Evolutionary conservation across 768 basidiomycete species (phyloP).

Genomic region (Auriscalpium microsporum): DNA sequence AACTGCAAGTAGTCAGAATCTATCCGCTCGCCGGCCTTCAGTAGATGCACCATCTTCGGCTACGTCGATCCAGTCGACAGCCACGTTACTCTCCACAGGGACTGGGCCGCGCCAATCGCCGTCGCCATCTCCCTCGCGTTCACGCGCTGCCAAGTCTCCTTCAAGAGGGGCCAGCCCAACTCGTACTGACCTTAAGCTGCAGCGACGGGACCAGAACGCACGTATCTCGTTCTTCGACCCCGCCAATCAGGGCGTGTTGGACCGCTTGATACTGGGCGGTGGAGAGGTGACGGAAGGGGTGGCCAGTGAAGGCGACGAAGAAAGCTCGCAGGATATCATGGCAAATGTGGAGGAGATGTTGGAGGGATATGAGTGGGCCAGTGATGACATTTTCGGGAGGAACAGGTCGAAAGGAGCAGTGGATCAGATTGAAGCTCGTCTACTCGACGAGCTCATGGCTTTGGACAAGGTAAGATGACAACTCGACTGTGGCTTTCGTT

Average conservation of each 20-base stretch:
- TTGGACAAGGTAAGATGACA: slow-evolving; percentile 69
- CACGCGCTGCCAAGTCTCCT: background rate
- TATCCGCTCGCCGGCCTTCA: slow-evolving; percentile 7
- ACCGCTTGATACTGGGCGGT: slow-evolving; percentile 51
- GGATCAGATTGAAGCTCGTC: slow-evolving; percentile 84
- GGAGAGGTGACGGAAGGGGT: slow-evolving; percentile 17
- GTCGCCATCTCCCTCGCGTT: slow-evolving; percentile 6
- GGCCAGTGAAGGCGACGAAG: slow-evolving; percentile 40
- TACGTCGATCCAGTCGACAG: slow-evolving; percentile 2
- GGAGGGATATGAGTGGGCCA: slow-evolving; percentile 96
- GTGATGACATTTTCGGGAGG: slow-evolving; percentile 62
- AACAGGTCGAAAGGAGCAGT: slow-evolving; percentile 65
- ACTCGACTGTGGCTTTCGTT: background rate
- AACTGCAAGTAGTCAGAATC: slow-evolving; percentile 1
- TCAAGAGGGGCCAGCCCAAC: slow-evolving; percentile 5
- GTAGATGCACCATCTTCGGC: slow-evolving; percentile 9
- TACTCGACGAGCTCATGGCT: slow-evolving; percentile 85
- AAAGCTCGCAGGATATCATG: slow-evolving; percentile 73
- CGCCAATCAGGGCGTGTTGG: slow-evolving; percentile 62
- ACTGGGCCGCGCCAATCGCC: slow-evolving; percentile 4
- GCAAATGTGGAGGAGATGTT: slow-evolving; percentile 96
- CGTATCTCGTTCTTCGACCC: slow-evolving; percentile 81
- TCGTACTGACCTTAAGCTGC: slow-evolving; percentile 23
- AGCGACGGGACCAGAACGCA: slow-evolving; percentile 55
- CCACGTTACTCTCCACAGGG: background rate